Base-by-base conservation (phyloP, 2,329 filamentous ascomycete species). In the Thielaviopsis musarum region DNA sequence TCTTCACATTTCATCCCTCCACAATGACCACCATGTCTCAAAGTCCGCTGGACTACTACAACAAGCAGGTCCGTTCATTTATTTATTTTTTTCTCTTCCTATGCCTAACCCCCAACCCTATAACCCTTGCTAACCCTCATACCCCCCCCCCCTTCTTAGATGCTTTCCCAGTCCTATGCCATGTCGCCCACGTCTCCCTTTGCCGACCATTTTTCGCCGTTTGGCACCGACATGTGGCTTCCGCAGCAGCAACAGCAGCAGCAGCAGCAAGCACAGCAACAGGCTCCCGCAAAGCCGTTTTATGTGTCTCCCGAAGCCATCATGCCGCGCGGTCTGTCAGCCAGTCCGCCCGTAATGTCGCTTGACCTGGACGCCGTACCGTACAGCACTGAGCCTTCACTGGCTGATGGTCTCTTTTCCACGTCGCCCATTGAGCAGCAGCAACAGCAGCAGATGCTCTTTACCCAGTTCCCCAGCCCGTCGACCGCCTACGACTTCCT, bases 11-110 rank as follows among this genome's bases (percentile, higher is more conserved):
- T 55, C 28, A 22, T 52, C 24, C 49, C 56, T 34, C 6, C 26
- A 58, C 28, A 26, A 61, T 61, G 59, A 38, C 59, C 26, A 53
- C 59, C n/a, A 61, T 61, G 34, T 61, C 59, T 45, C 59, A 61
- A 52, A 61, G 56, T 38, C 56, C 51, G 45, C 51, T 61, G 15
- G 59, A 58, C 19, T 61, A 61, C 59, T 61, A 61, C 56, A 58
- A 49, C 52, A 61, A 60, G 34, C 59, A 61, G 55, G 59, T 58
- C 6, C 34, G 10, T 57, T 13, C n/a, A n/a, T n/a, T 26, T 26
- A 7, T 10, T 48, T 19, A 5, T 34, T 13, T 45, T 21, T 41
- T 49, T 45, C 6, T 7, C 51, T 0, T 38, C 41, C 28, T 34
- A 28, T 3, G 26, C 30, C 6, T 34, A 9, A 34, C 10, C 30